Evolutionary conservation across 2,329 filamentous ascomycete genomes (phyloP), one percentile per base, ranked within the genome.

Genomic region (Thielaviopsis musarum): DNA sequence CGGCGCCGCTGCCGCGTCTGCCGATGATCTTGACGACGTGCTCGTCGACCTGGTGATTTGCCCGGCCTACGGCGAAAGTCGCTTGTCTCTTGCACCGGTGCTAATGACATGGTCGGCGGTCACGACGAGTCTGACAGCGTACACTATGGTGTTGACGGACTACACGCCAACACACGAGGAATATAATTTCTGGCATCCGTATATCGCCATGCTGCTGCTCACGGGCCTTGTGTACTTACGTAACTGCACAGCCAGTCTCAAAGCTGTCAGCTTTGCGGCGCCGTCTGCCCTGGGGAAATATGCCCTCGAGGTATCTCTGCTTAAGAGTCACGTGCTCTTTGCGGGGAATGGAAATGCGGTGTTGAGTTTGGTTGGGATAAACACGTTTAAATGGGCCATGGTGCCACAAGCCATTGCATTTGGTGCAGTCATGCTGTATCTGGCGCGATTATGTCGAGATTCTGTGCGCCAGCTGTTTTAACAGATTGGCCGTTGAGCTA

Each of bases 281-380:
- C 56, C 59, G 5, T 53, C 65, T 1, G 63, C 65, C 15, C 67
- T 85, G 2, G 81, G 82, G 1, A 70, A 71, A 5, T 76, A 75
- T 61, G 79, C 79, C 0, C 73, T 83, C 1, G 82, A 84, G 67
- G 76, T 79, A 0, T 82, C 79, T 63, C 72, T 81, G 5, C 69
- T 85, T 45, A 79, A 83, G 63, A 77, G 77, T 65, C 82, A 85
- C 66, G 72, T 83, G 58, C 82, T 79, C 75, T 74, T 84, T 9
- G 79, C 79, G 13, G 54, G 56, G 19, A 57, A 60, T 24, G 58
- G 58, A 22, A 60, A 28, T 19, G 58, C 52, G 7, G 21, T 60
- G 48, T n/a, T 56, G 45, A 56, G 54, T 30, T 57, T 56, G 52
- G 48, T 60, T 19, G 26, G 48, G 10, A 52, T 57, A 10, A 22